Percentiles rank a stretch among this genome's conserved stretches.
phyloP scores from a whole-genome alignment of 2,329 filamentous ascomycete genomes.

The Akanthomyces lecanii region DNA sequence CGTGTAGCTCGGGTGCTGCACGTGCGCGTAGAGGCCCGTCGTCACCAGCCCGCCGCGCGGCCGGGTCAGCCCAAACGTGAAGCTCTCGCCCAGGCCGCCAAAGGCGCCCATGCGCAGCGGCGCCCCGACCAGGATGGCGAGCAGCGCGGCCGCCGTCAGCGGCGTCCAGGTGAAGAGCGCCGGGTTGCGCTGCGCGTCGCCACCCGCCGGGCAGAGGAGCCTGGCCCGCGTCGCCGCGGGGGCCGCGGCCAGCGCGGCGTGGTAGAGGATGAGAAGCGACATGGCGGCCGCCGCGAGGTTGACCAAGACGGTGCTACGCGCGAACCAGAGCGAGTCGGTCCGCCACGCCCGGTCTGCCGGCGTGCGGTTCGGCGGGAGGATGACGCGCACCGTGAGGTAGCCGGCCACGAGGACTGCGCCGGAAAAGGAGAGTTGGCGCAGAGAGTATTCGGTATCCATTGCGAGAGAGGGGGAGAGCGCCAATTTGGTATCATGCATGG shows the following conservation, averaged over 20 bases:
- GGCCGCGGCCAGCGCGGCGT: neutral
- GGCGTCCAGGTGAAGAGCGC: slow-evolving; percentile 1
- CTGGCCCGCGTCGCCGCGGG: neutral
- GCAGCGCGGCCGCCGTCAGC: neutral
- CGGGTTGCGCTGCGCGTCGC: neutral
- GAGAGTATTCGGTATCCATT: neutral
- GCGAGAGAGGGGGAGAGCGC: neutral
- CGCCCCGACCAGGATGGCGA: slow-evolving; percentile 26
- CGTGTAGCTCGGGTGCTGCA: slow-evolving; percentile 52
- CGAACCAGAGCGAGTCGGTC: slow-evolving; percentile 5
- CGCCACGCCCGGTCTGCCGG: slow-evolving; percentile 8
- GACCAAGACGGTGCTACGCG: neutral
- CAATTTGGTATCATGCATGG: too few relatives aligned
- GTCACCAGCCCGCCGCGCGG: slow-evolving; percentile 44
- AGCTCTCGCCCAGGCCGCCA: slow-evolving; percentile 43
- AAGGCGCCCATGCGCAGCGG: slow-evolving; percentile 37
- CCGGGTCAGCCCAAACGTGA: slow-evolving; percentile 47
- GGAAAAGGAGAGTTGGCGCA: slow-evolving; percentile 2
- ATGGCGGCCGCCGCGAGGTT: neutral
- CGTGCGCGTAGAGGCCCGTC: slow-evolving; percentile 42
- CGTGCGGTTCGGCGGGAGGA: slow-evolving; percentile 9
- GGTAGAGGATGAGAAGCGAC: neutral
- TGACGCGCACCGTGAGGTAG: slow-evolving; percentile 3
- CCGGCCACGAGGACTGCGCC: neutral
- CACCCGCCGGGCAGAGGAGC: neutral